These are phyloP conservation scores for Bimuria novae-zelandiae DNA, from an alignment of 2,329 filamentous ascomycete species.

Conservation along the genomic window DNA sequence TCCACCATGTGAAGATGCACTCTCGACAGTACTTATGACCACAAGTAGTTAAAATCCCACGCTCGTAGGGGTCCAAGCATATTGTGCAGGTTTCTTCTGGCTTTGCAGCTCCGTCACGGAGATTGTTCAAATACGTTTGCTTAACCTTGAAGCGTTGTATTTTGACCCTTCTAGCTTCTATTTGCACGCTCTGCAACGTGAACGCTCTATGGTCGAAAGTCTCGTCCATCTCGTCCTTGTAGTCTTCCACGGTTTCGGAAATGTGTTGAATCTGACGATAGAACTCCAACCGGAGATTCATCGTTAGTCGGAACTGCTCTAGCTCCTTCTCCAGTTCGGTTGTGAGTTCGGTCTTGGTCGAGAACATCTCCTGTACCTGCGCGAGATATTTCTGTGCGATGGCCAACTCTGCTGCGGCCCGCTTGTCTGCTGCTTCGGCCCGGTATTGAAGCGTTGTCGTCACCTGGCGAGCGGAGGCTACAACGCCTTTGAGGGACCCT, in stretches of 20 bases:
- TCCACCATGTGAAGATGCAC: constrained; percentile 81
- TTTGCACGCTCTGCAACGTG: constrained; percentile 48
- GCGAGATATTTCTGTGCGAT: constrained; percentile 69
- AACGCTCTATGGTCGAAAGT: constrained; percentile 59
- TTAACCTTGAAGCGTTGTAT: constrained; percentile 71
- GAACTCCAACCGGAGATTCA: constrained; percentile 87
- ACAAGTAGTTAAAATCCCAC: constrained; percentile 83
- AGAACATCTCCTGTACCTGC: constrained; percentile 58
- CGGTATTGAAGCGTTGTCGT: constrained; percentile 64
- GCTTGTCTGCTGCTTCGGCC: constrained; percentile 56
- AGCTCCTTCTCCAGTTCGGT: constrained; percentile 68
- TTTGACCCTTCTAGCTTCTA: constrained; percentile 60
- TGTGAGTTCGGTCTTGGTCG: constrained; percentile 58
- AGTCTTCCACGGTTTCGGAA: constrained; percentile 83
- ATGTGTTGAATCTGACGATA: constrained; percentile 88
- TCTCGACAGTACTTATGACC: constrained; percentile 88
- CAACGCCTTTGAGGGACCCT: constrained; percentile 70
- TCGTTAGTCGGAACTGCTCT: constrained; percentile 73
- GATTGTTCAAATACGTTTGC: constrained; percentile 71
- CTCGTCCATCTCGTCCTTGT: constrained; percentile 66
- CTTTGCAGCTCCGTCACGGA: constrained; percentile 65
- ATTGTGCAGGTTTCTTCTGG: constrained; percentile 73
- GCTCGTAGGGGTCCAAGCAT: constrained; percentile 75
- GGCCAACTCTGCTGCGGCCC: constrained; percentile 65
- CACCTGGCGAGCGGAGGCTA: constrained; percentile 71